Conservation (phyloP, 306 rosid species). For the Citrullus mucosospermus region DNA sequence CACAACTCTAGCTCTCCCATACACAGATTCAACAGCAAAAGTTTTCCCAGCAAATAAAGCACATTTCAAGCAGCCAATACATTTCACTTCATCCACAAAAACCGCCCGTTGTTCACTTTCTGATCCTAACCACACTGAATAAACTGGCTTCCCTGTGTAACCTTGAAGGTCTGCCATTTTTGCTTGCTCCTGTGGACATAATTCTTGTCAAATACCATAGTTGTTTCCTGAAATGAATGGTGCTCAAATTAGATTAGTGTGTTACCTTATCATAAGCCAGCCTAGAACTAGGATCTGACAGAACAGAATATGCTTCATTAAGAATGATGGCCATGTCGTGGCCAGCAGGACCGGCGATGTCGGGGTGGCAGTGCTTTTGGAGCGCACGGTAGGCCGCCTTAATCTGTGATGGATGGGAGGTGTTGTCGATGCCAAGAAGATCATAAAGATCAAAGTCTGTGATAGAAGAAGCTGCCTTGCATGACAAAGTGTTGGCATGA, state of each 20-base stretch:
- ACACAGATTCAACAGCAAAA: slow-evolving; percentile 80
- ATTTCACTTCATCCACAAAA: slow-evolving; percentile 85
- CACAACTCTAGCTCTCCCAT: slow-evolving; percentile 92
- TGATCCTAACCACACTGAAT: slow-evolving; percentile 72
- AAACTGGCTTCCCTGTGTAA: slow-evolving; percentile 72
- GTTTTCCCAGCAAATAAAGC: slow-evolving; percentile 70
- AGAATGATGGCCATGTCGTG: slow-evolving; percentile 94
- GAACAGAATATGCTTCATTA: slow-evolving; percentile 69
- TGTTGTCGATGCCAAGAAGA: slow-evolving; percentile 66
- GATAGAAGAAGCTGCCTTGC: slow-evolving; percentile 36
- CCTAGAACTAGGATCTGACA: slow-evolving; percentile 62
- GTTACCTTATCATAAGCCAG: slow-evolving; percentile 52
- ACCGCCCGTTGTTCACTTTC: slow-evolving; percentile 67
- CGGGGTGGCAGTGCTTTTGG: slow-evolving; percentile 90
- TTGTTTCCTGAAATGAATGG: not conserved
- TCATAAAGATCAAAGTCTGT: slow-evolving; percentile 69
- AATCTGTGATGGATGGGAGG: slow-evolving; percentile 51
- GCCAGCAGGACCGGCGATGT: slow-evolving; percentile 77
- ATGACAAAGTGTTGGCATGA: slow-evolving; percentile 11
- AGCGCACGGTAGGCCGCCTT: slow-evolving; percentile 64
- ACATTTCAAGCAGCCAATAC: slow-evolving; percentile 86
- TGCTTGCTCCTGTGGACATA: slow-evolving; percentile 55
- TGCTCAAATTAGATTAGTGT: not conserved
- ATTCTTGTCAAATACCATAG: not conserved
- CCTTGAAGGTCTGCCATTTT: slow-evolving; percentile 67